phyloP scores from a whole-genome alignment of 202 grass and related monocot genomes.

The Setaria viridis region DNA sequence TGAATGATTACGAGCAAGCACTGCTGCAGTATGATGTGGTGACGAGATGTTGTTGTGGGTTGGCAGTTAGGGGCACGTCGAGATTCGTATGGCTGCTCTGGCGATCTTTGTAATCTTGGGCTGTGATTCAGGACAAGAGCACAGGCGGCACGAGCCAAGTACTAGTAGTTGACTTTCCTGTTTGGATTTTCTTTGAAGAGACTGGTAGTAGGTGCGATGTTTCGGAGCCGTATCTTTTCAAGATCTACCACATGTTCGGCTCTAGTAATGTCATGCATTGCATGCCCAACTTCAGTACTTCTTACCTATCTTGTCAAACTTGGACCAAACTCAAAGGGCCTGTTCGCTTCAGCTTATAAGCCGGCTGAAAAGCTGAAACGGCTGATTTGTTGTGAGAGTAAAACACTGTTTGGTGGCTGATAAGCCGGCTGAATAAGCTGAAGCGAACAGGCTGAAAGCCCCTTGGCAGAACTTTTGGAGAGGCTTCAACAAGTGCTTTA shows the following conservation, averaged over 20 bases:
- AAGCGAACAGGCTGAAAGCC: no score
- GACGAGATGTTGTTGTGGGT: conserved; percentile 43
- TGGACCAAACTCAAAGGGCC: neutral
- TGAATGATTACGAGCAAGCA: neutral
- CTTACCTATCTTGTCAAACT: neutral
- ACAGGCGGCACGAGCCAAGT: neutral
- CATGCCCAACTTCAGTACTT: neutral
- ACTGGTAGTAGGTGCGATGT: conserved; percentile 20
- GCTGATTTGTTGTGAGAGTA: no score
- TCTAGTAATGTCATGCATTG: neutral
- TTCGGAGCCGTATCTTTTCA: conserved; percentile 18
- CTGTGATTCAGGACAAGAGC: conserved; percentile 14
- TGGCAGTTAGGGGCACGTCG: conserved; percentile 52
- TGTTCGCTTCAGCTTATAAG: no score
- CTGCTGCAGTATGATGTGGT: neutral
- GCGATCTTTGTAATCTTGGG: conserved; percentile 20
- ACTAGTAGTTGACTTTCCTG: conserved; percentile 48
- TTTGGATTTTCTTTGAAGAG: conserved; percentile 3
- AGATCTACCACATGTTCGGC: conserved; percentile 21
- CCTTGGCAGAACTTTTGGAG: no score
- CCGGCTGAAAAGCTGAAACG: no score
- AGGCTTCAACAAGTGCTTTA: no score
- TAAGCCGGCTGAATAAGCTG: no score
- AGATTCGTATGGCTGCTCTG: conserved; percentile 38
- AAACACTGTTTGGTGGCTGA: no score